A percentile compares a stretch with the other conserved stretches of the same genome.
Conservation (phyloP, 192 early-diverging fungal genomes). For the Mortierella alpina region DNA sequence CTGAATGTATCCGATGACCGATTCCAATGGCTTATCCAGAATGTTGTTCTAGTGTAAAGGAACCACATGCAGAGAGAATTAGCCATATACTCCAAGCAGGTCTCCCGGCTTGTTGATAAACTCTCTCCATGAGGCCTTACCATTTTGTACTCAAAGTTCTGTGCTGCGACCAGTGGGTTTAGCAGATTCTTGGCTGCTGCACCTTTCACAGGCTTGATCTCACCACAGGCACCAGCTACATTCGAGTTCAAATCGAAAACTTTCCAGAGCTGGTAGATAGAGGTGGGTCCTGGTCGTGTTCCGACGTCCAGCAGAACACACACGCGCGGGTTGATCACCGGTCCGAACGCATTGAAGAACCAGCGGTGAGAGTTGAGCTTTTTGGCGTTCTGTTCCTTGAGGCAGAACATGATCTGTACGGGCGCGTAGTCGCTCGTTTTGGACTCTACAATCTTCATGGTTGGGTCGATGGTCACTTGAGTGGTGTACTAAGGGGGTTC, state of each 20-base stretch:
- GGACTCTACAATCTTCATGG: slow-evolving; percentile 67
- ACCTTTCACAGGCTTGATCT: slow-evolving; percentile 72
- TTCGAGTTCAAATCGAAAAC: slow-evolving; percentile 74
- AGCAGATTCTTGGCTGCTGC: slow-evolving; percentile 65
- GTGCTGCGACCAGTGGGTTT: slow-evolving; percentile 80
- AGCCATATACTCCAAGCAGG: neutral
- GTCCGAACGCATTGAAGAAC: slow-evolving; percentile 83
- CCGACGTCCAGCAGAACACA: slow-evolving; percentile 80
- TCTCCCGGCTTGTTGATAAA: neutral
- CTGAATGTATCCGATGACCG: slow-evolving; percentile 81
- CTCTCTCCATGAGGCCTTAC: slow-evolving; percentile 12
- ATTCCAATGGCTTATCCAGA: slow-evolving; percentile 81
- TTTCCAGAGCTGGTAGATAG: slow-evolving; percentile 66
- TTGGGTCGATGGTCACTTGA: slow-evolving; percentile 74
- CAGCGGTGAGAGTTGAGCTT: slow-evolving; percentile 81
- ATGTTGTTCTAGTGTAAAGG: slow-evolving; percentile 64
- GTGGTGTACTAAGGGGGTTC: slow-evolving; percentile 73
- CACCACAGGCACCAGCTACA: slow-evolving; percentile 84
- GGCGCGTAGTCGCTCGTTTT: slow-evolving; percentile 63
- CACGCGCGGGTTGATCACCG: slow-evolving; percentile 72
- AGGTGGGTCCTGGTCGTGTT: slow-evolving; percentile 70
- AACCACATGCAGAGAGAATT: neutral
- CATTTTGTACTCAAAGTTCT: slow-evolving; percentile 88
- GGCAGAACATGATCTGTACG: slow-evolving; percentile 79
- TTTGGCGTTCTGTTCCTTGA: slow-evolving; percentile 87